Conservation (phyloP, 352 stramenopile species). For the Phytophthora hybrid region DNA sequence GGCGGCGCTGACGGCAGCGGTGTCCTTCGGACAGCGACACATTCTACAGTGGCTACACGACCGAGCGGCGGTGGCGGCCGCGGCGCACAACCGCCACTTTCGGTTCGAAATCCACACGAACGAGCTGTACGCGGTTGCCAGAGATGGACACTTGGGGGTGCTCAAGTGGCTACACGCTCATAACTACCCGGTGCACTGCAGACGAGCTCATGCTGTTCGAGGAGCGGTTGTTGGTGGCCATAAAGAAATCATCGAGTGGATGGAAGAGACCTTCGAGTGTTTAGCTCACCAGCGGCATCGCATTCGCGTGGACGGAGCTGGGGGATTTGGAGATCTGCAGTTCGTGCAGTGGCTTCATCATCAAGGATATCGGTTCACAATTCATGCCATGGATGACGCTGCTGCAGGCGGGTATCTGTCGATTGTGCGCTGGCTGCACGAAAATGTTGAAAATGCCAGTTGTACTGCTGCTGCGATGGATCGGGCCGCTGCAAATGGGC, state of each 20-base stretch:
- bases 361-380: slow-evolving; percentile 42
- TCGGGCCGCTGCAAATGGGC: slow-evolving; percentile 38
- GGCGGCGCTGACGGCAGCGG: slow-evolving; percentile 36
- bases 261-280: slow-evolving; percentile 33
- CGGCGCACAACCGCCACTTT: slow-evolving; percentile 28
- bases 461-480: slow-evolving; percentile 46
- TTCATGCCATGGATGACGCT: slow-evolving; percentile 37
- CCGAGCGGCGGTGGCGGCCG: slow-evolving; percentile 21
- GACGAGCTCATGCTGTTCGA: slow-evolving; percentile 43
- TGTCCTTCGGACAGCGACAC: slow-evolving; percentile 33
- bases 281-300: slow-evolving; percentile 37
- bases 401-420: slow-evolving; percentile 35
- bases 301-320: slow-evolving; percentile 47
- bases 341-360: slow-evolving; percentile 44
- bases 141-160: slow-evolving; percentile 37
- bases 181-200: slow-evolving; percentile 38
- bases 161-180: slow-evolving; percentile 43
- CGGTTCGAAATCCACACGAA: slow-evolving; percentile 43
- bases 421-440: slow-evolving; percentile 42
- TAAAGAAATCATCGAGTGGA: slow-evolving; percentile 39
- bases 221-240: slow-evolving; percentile 34
- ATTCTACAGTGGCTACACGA: slow-evolving; percentile 52
- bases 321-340: slow-evolving; percentile 37
- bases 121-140: slow-evolving; percentile 37
- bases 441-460: slow-evolving; percentile 21